These are phyloP conservation scores for Panaeolus papilionaceus DNA, from an alignment of 768 basidiomycete genomes.

Conservation along the genomic window DNA sequence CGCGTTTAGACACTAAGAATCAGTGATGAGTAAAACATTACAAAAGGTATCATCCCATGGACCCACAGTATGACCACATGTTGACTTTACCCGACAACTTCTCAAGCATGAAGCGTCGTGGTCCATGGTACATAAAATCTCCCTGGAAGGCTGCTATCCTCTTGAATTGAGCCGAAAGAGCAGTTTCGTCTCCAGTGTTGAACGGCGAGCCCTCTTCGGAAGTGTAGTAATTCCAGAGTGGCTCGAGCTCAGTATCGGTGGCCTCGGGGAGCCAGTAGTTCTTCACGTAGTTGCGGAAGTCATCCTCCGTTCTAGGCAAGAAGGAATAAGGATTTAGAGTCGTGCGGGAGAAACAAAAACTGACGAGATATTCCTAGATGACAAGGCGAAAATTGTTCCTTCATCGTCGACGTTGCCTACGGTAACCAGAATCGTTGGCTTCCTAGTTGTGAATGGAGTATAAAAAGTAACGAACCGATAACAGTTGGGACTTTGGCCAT, in stretches of 20 bases:
- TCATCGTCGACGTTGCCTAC: constrained; percentile 59
- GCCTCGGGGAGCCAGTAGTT: constrained; percentile 30
- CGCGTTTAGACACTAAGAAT: constrained; percentile 46
- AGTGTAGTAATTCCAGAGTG: constrained; percentile 41
- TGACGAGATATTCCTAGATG: constrained; percentile 50
- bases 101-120: constrained; percentile 55
- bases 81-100: constrained; percentile 43
- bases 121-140: constrained; percentile 57
- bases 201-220: constrained; percentile 55
- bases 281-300: constrained; percentile 29
- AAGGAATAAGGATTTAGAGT: neutral
- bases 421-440: neutral
- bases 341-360: neutral
- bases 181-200: constrained; percentile 48
- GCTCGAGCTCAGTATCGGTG: constrained; percentile 25
- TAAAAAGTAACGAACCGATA: constrained; percentile 28
- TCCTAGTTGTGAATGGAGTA: neutral
- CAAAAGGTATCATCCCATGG: constrained; percentile 13
- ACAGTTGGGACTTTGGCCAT: constrained; percentile 58
- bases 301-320: constrained; percentile 25
- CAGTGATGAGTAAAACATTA: neutral
- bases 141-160: constrained; percentile 56
- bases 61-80: constrained; percentile 51
- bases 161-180: constrained; percentile 54
- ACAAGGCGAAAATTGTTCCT: constrained; percentile 55